Base-by-base conservation (phyloP, 768 basidiomycete genomes). In the Mrakia blollopis region DNA sequence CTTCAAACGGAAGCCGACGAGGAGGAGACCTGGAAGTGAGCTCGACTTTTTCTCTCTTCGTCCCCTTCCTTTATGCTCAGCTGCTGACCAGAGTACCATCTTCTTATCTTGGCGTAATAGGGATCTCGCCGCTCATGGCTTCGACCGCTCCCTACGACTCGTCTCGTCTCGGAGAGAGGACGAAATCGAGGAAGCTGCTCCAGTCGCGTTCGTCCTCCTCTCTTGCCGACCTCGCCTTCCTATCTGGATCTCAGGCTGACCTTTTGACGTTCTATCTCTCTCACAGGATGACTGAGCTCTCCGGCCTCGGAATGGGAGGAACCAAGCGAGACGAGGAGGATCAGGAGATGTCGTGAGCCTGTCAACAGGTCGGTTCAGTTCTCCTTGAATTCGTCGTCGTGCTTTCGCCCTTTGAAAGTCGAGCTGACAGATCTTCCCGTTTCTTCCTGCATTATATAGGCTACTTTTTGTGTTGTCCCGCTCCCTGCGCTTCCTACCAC, bases 1-100 rank as follows among this genome's bases (percentile, higher is more conserved):
- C 84, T 92, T n/a, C 92, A 93, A 82, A 92, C 91, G 1, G 90
- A 91, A 80, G 91, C 89, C 78, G 92, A 92, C 79, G 91, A 92
- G 79, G 80, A 82, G 61, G 82, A 93, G 84, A 93, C 92, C 11
- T 93, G 91, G 91, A 86, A 57, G 76, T 77, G 52, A 44, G 76
- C 61, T 13, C 32, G 28, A 35, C 39, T 39, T 32, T n/a, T 30
- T 30, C 25, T 30, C 37, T 37, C 30, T n/a, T n/a, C n/a, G n/a
- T n/a, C n/a, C n/a, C n/a, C n/a, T n/a, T n/a, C 44, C 44, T 57
- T 23, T 41, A 50, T 41, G 16, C 60, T 44, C 60, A 32, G n/a
- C 54, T 30, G 47, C 39, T 25, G 6, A 47, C 23, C 54, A n/a
- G n/a, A n/a, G n/a, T n/a, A n/a, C n/a, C 8, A 35, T 41, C 39